phyloP scores from a whole-genome alignment of 768 basidiomycete species.

The Tylopilus cervinicoccineus region DNA sequence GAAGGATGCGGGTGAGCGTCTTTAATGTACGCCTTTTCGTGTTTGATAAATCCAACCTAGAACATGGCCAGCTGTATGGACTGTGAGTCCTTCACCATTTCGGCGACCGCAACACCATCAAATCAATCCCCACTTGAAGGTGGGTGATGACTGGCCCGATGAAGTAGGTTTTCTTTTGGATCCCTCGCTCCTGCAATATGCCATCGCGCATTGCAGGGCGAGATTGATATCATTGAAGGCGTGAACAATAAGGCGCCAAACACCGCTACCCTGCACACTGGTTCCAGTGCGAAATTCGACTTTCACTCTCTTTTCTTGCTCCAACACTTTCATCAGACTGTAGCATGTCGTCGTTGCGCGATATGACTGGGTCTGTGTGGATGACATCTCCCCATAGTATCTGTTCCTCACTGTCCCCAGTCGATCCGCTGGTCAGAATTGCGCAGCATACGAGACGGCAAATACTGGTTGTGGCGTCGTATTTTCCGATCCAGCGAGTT shows the following conservation, averaged over 20 bases:
- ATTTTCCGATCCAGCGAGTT: slow-evolving; percentile 14
- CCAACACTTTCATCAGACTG: slow-evolving; percentile 16
- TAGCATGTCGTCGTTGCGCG: slow-evolving; percentile 12
- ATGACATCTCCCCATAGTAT: not conserved
- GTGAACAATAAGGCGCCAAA: slow-evolving; percentile 40
- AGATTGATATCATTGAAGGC: slow-evolving; percentile 50
- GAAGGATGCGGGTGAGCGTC: slow-evolving; percentile 28
- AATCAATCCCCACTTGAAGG: not conserved
- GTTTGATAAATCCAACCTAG: slow-evolving; percentile 1
- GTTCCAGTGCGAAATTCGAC: slow-evolving; percentile 15
- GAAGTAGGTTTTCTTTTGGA: not conserved
- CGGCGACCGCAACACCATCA: too few species aligned
- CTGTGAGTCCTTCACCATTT: slow-evolving; percentile 3
- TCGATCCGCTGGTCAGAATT: slow-evolving; percentile 10
- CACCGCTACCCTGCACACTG: slow-evolving; percentile 28
- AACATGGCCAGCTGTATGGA: slow-evolving; percentile 27
- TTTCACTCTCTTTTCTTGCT: not conserved
- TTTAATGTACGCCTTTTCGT: not conserved
- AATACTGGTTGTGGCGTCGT: slow-evolving; percentile 22
- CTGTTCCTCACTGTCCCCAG: slow-evolving; percentile 7
- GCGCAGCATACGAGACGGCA: slow-evolving; percentile 19
- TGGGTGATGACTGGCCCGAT: slow-evolving; percentile 20
- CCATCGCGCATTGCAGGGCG: slow-evolving; percentile 20
- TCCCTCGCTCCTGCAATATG: not conserved
- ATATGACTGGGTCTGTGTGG: slow-evolving; percentile 19